Evolutionary conservation across 306 rosid genomes (phyloP), one percentile per base, ranked within the genome.

Genomic region (Cucurbita ficifolia): DNA sequence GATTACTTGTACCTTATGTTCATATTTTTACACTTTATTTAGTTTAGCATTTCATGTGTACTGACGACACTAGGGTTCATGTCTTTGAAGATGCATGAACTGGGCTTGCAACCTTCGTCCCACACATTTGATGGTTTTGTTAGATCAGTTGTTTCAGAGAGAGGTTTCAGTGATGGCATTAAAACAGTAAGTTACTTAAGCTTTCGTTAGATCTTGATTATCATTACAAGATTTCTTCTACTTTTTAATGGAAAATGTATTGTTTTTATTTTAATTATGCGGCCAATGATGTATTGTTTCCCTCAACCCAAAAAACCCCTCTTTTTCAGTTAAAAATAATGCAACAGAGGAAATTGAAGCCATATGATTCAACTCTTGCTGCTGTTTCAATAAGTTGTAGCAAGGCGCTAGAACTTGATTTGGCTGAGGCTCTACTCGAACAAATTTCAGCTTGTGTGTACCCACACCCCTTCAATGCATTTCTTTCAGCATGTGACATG

Each of bases 381-480:
- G 68, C 75, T 46, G 87, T 92, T 81, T 88, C 96, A 62, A 49
- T 86, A 55, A 49, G 81, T 68, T 86, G 90, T 82, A 85, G 96
- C 81, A 72, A 75, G 79, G 88, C 75, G 33, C 81, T 80, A 39
- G 85, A 90, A 72, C 78, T 92, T 79, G 90, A 84, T 79, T 81
- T 87, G 76, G 98, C 96, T 0, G 91, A 92, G 85, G 76, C 83
- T 86, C 65, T 90, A 33, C 85, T 92, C 76, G 73, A 87, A 81
- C 90, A 80, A 81, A 78, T 90, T 77, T 77, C 86, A 50, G 50
- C 39, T 45, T 77, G 82, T 73, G 73, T 63, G 40, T 7, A 53
- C 78, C 83, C 85, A 24, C 16, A 84, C 73, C 89, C 90, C 51
- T 90, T 83, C 76, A 86, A 90, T 84, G 83, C 80, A 78, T 83